phyloP scores from a whole-genome alignment of 140 eudicot species.

The Stevia rebaudiana region DNA sequence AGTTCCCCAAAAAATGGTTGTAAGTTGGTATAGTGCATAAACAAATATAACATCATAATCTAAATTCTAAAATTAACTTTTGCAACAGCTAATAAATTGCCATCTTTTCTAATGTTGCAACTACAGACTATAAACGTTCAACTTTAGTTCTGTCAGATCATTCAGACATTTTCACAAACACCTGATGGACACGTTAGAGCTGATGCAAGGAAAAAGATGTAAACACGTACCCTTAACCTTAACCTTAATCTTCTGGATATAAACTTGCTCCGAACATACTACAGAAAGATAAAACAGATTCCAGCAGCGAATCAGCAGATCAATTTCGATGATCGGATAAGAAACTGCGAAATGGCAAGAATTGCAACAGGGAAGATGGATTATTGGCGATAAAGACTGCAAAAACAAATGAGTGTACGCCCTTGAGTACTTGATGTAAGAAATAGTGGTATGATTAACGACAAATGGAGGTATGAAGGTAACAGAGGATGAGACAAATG shows the following conservation, averaged over 20 bases:
- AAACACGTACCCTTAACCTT: slow-evolving; percentile 20
- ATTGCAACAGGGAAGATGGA: slow-evolving; percentile 9
- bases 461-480: slow-evolving; percentile 18
- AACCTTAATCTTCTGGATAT: slow-evolving; percentile 10
- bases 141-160: not conserved
- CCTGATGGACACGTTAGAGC: not conserved
- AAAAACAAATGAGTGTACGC: slow-evolving; percentile 15
- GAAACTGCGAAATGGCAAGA: slow-evolving; percentile 10
- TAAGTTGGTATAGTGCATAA: slow-evolving; percentile 10
- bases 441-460: not conserved
- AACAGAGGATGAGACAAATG: slow-evolving; percentile 33
- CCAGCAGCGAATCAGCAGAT: slow-evolving; percentile 7
- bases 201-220: not conserved
- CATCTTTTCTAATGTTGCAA: not conserved
- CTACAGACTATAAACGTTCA: not conserved
- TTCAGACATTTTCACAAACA: slow-evolving; percentile 8
- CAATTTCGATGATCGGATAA: slow-evolving; percentile 1
- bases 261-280: slow-evolving; percentile 14
- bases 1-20: not conserved
- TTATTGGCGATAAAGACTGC: slow-evolving; percentile 19
- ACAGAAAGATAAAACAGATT: slow-evolving; percentile 10
- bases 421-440: slow-evolving; percentile 27
- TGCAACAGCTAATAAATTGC: not conserved
- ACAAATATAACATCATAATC: not conserved
- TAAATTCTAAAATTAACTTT: not conserved